Percentiles rank a stretch among this genome's conserved stretches.
Conservation (phyloP, 306 rosid species). For the Inga laurina region DNA sequence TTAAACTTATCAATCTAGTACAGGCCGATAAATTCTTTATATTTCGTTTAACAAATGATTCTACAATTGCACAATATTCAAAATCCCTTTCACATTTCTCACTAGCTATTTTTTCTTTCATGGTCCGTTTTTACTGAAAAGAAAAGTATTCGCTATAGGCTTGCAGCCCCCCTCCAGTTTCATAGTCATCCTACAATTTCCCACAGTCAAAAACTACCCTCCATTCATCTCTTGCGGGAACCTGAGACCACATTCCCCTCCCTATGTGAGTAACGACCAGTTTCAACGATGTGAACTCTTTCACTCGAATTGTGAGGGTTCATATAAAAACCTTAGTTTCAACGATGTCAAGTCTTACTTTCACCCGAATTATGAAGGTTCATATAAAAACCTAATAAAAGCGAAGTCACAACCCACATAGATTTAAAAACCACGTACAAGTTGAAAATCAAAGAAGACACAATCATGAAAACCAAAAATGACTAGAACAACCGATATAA, state of each 20-base stretch:
- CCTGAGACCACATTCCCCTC: not conserved
- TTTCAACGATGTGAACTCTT: not conserved
- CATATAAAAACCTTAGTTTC: not conserved
- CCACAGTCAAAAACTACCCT: not conserved
- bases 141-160: not conserved
- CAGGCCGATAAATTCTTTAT: not conserved
- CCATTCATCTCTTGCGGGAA: not conserved
- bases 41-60: too few species aligned
- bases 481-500: not conserved
- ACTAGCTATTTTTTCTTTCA: not conserved
- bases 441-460: not conserved
- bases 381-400: not conserved
- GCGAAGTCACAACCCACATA: not conserved
- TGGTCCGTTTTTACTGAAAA: not conserved
- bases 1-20: not conserved
- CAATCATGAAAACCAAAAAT: not conserved
- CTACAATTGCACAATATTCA: not conserved
- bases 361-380: not conserved
- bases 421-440: not conserved
- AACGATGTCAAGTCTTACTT: not conserved
- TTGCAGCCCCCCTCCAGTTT: not conserved
- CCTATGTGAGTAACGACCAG: not conserved
- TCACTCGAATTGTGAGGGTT: too few species aligned
- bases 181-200: not conserved
- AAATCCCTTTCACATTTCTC: not conserved